Base-by-base conservation (phyloP, 768 basidiomycete species). In the Porphyrellus cyaneotinctus region DNA sequence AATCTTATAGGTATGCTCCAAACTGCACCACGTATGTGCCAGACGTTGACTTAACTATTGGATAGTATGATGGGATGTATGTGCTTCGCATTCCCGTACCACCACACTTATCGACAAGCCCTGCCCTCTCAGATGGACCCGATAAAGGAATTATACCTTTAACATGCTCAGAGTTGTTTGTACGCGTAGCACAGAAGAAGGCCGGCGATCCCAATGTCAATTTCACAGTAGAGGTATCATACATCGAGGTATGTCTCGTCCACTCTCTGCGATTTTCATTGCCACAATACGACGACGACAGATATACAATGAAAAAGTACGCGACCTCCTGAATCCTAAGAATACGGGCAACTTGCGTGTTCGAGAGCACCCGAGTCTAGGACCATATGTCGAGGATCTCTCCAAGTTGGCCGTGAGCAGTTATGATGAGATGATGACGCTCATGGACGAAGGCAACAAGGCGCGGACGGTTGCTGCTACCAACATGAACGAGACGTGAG, bases 361-460 rank as follows among this genome's bases (percentile, higher is more conserved):
- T 53, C 87, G 97, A 62, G 97, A 99, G 72, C 97, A 98, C 67
- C 97, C 97, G 14, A 91, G 83, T 69, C 72, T 92, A 47, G 94
- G 94, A 6, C 95, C 97, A n/a, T 99, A 99, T 68, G 97, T 99
- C 47, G 97, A 99, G 73, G 93, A 95, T 74, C 78, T 99, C 52
- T 93, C 91, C 64, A 92, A 92, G 71, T 82, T 98, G 49, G 87
- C 87, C 26, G 97, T 98, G 41, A 85, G 81, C 65, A 88, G 78
- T 69, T 98, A 95, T 67, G 83, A 89, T 28, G 95, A 97, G 68
- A 97, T 99, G 88, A 95, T 97, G 88, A 92, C 87, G 6, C 86
- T 99, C 66, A 98, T 98, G 95, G 95, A 99, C 74, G 95, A 99
- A 70, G 95, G 95, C 35, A 99, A 97, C 72, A 97, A 98, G 75